Percentiles rank a stretch among this genome's conserved stretches.
Conservation (phyloP, 2,329 filamentous ascomycete species). For the Botrytis tulipae region DNA sequence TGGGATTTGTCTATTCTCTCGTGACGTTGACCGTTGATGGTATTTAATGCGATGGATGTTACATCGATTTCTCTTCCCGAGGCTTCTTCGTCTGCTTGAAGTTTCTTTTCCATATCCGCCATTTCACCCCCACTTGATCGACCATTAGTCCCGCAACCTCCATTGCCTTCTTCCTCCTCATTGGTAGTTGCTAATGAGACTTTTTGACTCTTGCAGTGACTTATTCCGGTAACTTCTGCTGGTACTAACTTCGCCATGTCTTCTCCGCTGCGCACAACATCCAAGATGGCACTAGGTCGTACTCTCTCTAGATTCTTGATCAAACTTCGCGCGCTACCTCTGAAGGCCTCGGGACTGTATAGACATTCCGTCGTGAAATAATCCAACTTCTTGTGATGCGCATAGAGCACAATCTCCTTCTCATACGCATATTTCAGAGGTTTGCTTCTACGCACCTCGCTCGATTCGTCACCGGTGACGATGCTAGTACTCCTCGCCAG, state of each 20-base stretch:
- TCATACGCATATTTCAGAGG: slow-evolving; percentile 98
- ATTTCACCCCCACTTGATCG: slow-evolving; percentile 71
- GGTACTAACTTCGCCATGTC: slow-evolving; percentile 92
- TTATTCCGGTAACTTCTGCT: slow-evolving; percentile 49
- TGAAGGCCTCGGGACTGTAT: slow-evolving; percentile 95
- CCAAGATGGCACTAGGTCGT: slow-evolving; percentile 87
- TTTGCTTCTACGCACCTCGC: slow-evolving; percentile 92
- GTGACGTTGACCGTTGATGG: slow-evolving; percentile 29
- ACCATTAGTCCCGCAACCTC: slow-evolving; percentile 75
- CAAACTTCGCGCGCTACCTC: slow-evolving; percentile 83
- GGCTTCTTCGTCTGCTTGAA: slow-evolving; percentile 63
- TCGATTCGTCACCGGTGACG: slow-evolving; percentile 72
- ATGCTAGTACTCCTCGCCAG: slow-evolving; percentile 88
- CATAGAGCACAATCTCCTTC: slow-evolving; percentile 97
- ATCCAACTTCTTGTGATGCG: slow-evolving; percentile 92
- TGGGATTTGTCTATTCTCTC: slow-evolving; percentile 38
- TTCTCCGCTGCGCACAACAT: slow-evolving; percentile 91
- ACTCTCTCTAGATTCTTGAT: slow-evolving; percentile 96
- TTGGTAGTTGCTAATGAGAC: slow-evolving; percentile 38
- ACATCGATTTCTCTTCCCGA: slow-evolving; percentile 66
- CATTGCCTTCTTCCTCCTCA: slow-evolving; percentile 51
- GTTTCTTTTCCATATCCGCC: slow-evolving; percentile 73
- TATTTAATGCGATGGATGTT: slow-evolving; percentile 38
- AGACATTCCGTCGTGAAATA: slow-evolving; percentile 99
- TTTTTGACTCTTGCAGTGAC: slow-evolving; percentile 48